Conservation (phyloP, 768 basidiomycete genomes). For the Lenzites betulinus region DNA sequence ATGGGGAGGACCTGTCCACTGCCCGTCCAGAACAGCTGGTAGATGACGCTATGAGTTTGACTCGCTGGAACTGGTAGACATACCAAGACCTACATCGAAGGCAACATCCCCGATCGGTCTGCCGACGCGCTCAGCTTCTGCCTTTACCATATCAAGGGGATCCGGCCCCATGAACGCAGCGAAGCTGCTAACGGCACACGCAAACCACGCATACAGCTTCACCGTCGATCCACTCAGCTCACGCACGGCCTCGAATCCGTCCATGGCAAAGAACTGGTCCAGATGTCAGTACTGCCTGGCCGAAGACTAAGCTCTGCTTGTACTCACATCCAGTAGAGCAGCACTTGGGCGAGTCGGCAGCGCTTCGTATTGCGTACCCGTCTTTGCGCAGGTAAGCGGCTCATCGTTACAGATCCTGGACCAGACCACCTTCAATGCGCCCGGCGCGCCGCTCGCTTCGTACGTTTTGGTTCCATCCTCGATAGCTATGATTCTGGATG, state of each 20-base stretch:
- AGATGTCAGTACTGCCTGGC: too few species aligned
- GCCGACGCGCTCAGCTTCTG: neutral
- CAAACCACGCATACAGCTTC: neutral
- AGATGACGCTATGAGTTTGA: neutral
- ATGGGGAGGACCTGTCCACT: neutral
- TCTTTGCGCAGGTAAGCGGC: slow-evolving; percentile 16
- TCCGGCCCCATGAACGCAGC: neutral
- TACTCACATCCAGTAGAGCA: slow-evolving; percentile 2
- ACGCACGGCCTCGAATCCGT: neutral
- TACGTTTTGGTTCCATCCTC: neutral
- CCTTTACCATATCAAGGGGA: neutral
- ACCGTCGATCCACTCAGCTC: neutral
- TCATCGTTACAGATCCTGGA: neutral
- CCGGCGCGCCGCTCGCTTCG: neutral
- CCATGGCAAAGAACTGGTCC: neutral
- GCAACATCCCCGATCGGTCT: neutral
- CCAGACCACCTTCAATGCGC: slow-evolving; percentile 11
- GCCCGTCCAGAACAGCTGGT: neutral
- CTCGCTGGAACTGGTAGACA: neutral
- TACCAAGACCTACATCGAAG: neutral
- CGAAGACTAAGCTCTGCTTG: neutral
- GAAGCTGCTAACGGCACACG: neutral
- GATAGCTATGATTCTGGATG: neutral
- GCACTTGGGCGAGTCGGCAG: neutral
- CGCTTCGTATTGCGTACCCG: neutral